These are phyloP conservation scores for Verticillium klebahnii DNA, from an alignment of 2,329 filamentous ascomycete species.

Conservation along the genomic window DNA sequence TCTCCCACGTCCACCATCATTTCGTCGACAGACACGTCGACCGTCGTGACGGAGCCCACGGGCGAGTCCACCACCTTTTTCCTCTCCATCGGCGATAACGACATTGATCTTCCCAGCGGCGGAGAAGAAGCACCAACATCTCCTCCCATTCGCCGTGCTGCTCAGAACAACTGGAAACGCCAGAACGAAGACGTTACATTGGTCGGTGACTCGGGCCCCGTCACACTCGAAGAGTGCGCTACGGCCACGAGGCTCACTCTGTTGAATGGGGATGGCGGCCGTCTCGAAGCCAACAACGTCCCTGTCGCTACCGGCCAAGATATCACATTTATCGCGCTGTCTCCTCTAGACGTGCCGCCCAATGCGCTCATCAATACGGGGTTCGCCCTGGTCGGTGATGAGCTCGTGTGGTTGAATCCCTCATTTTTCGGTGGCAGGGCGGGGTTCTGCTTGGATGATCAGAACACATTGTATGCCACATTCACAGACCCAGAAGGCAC, in stretches of 20 bases:
- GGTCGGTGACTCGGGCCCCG: background rate
- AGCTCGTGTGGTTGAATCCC: conserved; percentile 4
- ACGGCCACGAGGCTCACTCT: background rate
- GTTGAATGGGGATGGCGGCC: background rate
- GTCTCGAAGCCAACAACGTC: background rate
- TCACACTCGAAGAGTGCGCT: background rate
- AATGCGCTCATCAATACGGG: conserved; percentile 2
- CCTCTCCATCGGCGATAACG: background rate
- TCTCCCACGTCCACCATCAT: background rate
- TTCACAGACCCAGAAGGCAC: conserved; percentile 7
- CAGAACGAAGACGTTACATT: background rate
- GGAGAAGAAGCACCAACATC: background rate
- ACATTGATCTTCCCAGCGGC: background rate
- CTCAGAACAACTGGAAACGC: background rate
- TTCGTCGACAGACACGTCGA: background rate
- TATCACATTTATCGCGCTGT: background rate
- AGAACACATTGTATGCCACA: conserved; percentile 5
- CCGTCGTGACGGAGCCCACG: background rate
- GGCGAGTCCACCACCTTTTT: background rate
- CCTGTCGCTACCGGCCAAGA: background rate
- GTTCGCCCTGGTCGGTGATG: conserved; percentile 1
- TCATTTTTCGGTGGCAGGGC: conserved; percentile 8
- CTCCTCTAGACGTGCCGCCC: background rate
- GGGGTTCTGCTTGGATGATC: conserved; percentile 7
- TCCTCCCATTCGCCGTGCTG: background rate